Evolutionary conservation across 2,329 filamentous ascomycete genomes (phyloP), one percentile per base, ranked within the genome.

Genomic region (Ophiocordyceps australis): DNA sequence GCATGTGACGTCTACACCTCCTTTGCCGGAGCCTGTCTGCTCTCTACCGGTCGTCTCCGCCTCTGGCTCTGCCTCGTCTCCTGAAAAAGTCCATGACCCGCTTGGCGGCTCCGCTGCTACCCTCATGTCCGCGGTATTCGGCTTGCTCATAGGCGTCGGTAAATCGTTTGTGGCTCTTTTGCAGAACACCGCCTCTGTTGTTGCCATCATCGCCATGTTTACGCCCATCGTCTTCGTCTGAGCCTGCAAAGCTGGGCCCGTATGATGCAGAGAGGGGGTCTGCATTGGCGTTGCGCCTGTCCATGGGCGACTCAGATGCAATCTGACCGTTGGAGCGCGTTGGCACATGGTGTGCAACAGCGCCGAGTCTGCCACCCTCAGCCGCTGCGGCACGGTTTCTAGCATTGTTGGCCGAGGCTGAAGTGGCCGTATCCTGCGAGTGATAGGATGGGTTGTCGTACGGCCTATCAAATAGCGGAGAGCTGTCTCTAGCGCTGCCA

Each of bases 31-130:
- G 26, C 21, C 11, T 9, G 7, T 15, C 22, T 18, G 4, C 13
- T 31, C 29, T 29, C 43, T 35, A 67, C 55, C 62, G 59, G 39
- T 60, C 52, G 32, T 71, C 65, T 20, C 62, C 63, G 29, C 62
- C 67, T 42, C 77, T 62, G 38, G 74, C 80, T 54, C 76, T 82
- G 29, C 79, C 81, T 46, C 85, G 69, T 47, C 85, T 67, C 39
- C 89, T 67, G 60, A 98, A 98, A 52, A 95, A 93, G 54, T 98
- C 86, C 85, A 98, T 95, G 20, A 98, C 89, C 45, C 82, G 74
- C 47, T 85, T 76, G 10, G 85, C 83, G 4, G 83, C 79, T 29
- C 81, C 81, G 35, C 74, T 86, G 48, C 79, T 91, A 23, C 86
- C 86, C 17, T 74, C 74, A 41, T 83, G 74, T 27, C 74, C 68